Evolutionary conservation across 495 filamentous ascomycete species (phyloP).

Genomic region (Staphylotrichum tortipilum): DNA sequence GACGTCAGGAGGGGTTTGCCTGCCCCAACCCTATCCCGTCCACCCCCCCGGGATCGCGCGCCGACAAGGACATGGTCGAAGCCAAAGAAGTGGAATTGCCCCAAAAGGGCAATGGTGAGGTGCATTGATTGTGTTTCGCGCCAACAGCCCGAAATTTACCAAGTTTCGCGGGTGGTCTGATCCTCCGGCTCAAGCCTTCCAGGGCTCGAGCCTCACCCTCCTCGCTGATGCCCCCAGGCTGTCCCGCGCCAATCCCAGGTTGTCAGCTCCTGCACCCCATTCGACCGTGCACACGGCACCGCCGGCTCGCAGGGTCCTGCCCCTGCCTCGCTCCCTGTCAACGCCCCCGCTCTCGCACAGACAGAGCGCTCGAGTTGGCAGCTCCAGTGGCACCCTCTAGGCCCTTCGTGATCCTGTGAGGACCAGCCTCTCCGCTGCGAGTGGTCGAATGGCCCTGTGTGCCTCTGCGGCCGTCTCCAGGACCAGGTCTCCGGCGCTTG

Average conservation of each 20-base stretch:
- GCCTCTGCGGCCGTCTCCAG: neutral
- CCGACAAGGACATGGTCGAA: neutral
- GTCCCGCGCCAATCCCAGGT: neutral
- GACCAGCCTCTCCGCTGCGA: neutral
- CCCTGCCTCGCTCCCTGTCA: too few relatives aligned
- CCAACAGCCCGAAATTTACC: conserved; percentile 1
- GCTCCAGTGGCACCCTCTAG: neutral
- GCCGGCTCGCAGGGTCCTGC: neutral
- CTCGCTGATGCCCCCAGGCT: too few relatives aligned
- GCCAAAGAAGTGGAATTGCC: neutral
- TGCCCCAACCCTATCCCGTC: too few relatives aligned
- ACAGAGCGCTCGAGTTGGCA: neutral
- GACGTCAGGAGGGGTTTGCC: too few relatives aligned
- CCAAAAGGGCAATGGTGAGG: neutral
- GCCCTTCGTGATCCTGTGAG: too few relatives aligned
- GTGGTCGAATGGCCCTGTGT: neutral
- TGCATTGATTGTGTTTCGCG: neutral
- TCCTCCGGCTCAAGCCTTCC: neutral
- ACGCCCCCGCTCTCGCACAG: neutral
- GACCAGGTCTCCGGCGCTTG: neutral
- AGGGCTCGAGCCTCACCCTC: too few relatives aligned
- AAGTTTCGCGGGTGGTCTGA: neutral
- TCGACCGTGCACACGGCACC: neutral
- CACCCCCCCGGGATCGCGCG: too few relatives aligned
- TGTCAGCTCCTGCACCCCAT: neutral